Evolutionary conservation across 2,329 filamentous ascomycete species (phyloP).

Genomic region (Pleoardoris graminearum): DNA sequence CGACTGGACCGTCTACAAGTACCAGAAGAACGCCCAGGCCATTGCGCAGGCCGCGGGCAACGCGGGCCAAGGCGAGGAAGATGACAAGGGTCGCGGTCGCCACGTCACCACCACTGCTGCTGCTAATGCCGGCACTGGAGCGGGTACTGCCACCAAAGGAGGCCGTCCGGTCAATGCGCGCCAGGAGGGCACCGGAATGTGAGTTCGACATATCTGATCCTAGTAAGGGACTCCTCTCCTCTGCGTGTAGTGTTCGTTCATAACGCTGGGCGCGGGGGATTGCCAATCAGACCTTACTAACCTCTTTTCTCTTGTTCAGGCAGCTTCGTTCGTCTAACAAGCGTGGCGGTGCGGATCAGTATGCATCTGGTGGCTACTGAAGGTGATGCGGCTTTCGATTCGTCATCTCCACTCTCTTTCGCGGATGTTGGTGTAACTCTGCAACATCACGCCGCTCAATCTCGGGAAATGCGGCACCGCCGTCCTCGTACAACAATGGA

Average conservation of each 20-base stretch:
- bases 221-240: constrained; percentile 89
- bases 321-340: constrained; percentile 58
- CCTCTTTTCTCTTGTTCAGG: constrained; percentile 48
- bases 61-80: constrained; percentile 67
- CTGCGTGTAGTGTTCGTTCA: constrained; percentile 78
- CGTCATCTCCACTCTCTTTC: constrained; percentile 48
- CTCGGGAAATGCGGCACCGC: constrained; percentile 52
- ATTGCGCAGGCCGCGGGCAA: constrained; percentile 80
- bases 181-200: constrained; percentile 94
- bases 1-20: constrained; percentile 99
- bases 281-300: constrained; percentile 53
- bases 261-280: constrained; percentile 73
- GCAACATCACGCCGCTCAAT: constrained; percentile 39
- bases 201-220: constrained; percentile 79
- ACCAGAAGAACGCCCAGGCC: constrained; percentile 98
- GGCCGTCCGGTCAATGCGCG: constrained; percentile 71
- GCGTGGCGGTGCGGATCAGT: constrained; percentile 53
- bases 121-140: constrained; percentile 64
- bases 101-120: constrained; percentile 63
- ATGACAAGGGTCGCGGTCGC: constrained; percentile 71
- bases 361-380: constrained; percentile 55
- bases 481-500: constrained; percentile 45
- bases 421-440: constrained; percentile 34
- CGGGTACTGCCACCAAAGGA: constrained; percentile 64
- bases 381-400: constrained; percentile 47